Conservation (phyloP, 495 filamentous ascomycete species). For the Neurospora sp. region DNA sequence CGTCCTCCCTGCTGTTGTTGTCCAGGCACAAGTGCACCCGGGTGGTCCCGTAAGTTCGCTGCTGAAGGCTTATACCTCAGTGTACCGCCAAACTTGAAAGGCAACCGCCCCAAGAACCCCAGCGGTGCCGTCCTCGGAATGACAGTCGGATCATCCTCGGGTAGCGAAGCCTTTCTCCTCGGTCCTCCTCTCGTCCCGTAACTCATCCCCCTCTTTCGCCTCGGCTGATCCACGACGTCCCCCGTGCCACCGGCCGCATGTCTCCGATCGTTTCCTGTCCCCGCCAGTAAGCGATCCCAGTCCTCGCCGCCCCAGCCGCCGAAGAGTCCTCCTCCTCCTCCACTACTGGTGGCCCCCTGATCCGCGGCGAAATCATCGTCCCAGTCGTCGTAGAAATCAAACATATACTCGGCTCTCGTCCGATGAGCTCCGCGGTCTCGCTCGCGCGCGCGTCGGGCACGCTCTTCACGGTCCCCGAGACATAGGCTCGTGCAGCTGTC, state of each 20-base stretch:
- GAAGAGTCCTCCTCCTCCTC: constrained; percentile 42
- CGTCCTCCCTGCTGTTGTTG: constrained; percentile 39
- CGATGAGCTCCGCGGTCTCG: constrained; percentile 39
- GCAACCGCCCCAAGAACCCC: constrained; percentile 75
- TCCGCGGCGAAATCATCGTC: constrained; percentile 62
- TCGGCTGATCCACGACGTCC: constrained; percentile 53
- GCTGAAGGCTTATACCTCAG: constrained; percentile 83
- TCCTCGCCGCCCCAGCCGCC: constrained; percentile 58
- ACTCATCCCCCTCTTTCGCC: constrained; percentile 72
- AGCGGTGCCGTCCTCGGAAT: constrained; percentile 80
- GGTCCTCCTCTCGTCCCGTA: constrained; percentile 63
- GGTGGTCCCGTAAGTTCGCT: constrained; percentile 85
- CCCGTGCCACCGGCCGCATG: constrained; percentile 15
- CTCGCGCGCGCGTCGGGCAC: constrained; percentile 52
- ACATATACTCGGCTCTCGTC: constrained; percentile 67
- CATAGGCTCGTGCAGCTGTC: constrained; percentile 62
- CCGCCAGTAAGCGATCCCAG: constrained; percentile 76
- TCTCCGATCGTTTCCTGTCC: constrained; percentile 47
- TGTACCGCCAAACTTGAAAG: constrained; percentile 76
- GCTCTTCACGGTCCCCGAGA: constrained; percentile 63
- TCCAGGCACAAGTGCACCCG: constrained; percentile 34
- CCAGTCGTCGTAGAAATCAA: constrained; percentile 99
- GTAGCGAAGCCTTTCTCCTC: constrained; percentile 54
- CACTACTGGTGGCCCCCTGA: constrained; percentile 19
- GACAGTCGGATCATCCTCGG: constrained; percentile 73